Percentiles rank a stretch among this genome's conserved stretches.
These are phyloP conservation scores for Pseudocercospora crystallina DNA, from an alignment of 2,329 filamentous ascomycete genomes.

Conservation along the genomic window DNA sequence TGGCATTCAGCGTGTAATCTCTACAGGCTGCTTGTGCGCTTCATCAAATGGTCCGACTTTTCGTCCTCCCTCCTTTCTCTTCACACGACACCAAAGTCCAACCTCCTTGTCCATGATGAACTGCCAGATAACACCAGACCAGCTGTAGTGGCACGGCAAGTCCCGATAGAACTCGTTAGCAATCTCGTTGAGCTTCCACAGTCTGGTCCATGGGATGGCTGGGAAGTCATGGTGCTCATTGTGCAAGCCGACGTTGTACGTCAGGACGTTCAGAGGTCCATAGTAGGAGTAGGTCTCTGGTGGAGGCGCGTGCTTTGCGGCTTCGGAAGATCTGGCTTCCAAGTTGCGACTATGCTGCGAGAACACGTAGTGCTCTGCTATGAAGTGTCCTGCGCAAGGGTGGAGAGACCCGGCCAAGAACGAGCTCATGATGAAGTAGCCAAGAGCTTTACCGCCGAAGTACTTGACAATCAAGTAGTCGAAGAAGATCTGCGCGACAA, in stretches of 20 bases:
- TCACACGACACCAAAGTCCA: constrained; percentile 87
- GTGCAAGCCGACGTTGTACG: constrained; percentile 96
- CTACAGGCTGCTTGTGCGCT: constrained; percentile 17
- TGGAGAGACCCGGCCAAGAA: constrained; percentile 94
- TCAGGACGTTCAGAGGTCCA: constrained; percentile 83
- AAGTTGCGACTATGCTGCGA: constrained; percentile 52
- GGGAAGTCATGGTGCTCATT: constrained; percentile 99
- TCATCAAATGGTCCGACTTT: constrained; percentile 48
- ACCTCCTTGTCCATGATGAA: constrained; percentile 91
- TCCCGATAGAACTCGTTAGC: constrained; percentile 90
- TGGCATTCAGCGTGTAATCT: constrained; percentile 12
- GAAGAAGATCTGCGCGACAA: constrained; percentile 73
- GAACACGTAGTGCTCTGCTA: constrained; percentile 78
- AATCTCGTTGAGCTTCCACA: constrained; percentile 73
- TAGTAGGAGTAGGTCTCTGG: constrained; percentile 99
- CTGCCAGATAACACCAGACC: constrained; percentile 90
- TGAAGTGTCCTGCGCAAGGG: constrained; percentile 95
- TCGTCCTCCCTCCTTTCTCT: constrained; percentile 76
- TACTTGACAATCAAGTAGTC: constrained; percentile 67
- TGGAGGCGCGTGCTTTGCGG: constrained; percentile 53
- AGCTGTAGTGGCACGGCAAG: constrained; percentile 83
- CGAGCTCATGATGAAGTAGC: constrained; percentile 83
- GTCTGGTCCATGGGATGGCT: constrained; percentile 87
- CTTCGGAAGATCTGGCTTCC: constrained; percentile 39
- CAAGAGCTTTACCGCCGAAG: constrained; percentile 64